A percentile compares a stretch with the other conserved stretches of the same genome.
Conservation (phyloP, 2,329 filamentous ascomycete species). For the Ilyonectria sp. region DNA sequence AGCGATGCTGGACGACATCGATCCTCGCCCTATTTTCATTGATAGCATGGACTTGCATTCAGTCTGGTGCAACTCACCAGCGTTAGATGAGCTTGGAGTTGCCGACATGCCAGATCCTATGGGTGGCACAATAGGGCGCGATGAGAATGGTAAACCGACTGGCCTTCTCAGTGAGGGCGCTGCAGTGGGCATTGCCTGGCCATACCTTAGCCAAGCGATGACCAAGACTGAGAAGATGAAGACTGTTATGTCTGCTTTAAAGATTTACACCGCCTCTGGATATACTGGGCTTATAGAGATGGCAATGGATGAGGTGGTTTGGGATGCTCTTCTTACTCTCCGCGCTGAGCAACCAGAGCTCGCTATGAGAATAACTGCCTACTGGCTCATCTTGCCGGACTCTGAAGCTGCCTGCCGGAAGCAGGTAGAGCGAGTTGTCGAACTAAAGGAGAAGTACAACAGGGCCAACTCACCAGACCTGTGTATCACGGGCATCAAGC, state of each 20-base stretch:
- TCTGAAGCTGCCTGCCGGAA: conserved; percentile 50
- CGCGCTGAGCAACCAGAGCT: conserved; percentile 48
- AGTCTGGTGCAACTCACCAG: conserved; percentile 62
- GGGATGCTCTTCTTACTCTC: conserved; percentile 55
- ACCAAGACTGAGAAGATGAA: conserved; percentile 56
- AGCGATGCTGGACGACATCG: conserved; percentile 60
- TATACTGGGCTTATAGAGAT: conserved; percentile 63
- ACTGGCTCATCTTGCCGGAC: conserved; percentile 60
- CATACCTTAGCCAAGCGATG: conserved; percentile 55
- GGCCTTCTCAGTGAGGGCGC: conserved; percentile 60
- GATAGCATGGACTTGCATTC: conserved; percentile 62
- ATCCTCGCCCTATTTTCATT: conserved; percentile 61
- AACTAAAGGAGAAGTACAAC: conserved; percentile 55
- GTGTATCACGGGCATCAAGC: conserved; percentile 72
- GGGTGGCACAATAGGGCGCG: conserved; percentile 59
- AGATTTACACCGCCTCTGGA: conserved; percentile 57
- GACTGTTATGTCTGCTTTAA: conserved; percentile 55
- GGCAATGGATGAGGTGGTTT: conserved; percentile 63
- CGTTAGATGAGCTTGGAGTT: conserved; percentile 57
- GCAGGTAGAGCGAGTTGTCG: conserved; percentile 58
- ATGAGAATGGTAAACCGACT: conserved; percentile 55
- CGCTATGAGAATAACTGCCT: conserved; percentile 58
- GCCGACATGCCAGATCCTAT: conserved; percentile 56
- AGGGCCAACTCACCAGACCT: conserved; percentile 49
- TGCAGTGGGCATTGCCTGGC: conserved; percentile 59